phyloP scores from a whole-genome alignment of 345 rosid genomes.

The Hibiscus syriacus region DNA sequence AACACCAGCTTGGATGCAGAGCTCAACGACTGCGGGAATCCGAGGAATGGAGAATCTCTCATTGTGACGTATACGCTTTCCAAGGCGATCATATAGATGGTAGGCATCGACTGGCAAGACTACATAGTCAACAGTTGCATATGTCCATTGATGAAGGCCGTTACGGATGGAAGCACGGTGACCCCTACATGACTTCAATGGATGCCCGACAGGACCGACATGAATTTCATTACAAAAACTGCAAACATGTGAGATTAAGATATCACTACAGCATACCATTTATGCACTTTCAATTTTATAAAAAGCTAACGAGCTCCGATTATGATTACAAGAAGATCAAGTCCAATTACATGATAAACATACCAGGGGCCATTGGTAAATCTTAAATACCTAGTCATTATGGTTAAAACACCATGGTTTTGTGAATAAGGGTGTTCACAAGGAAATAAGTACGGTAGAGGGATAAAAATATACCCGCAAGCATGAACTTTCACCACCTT shows the following conservation, averaged over 20 bases:
- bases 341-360: neutral
- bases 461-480: slow-evolving; percentile 63
- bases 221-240: slow-evolving; percentile 90
- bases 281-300: neutral
- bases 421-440: neutral
- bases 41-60: slow-evolving; percentile 74
- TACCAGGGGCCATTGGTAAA: neutral
- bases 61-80: slow-evolving; percentile 67
- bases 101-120: slow-evolving; percentile 63
- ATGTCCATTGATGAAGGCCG: slow-evolving; percentile 80
- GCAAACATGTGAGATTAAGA: slow-evolving; percentile 12
- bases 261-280: neutral
- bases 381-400: too few relatives aligned
- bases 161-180: slow-evolving; percentile 50
- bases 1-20: slow-evolving; percentile 91
- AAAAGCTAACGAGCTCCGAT: neutral
- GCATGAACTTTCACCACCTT: slow-evolving; percentile 84
- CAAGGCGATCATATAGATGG: slow-evolving; percentile 75
- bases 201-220: slow-evolving; percentile 84
- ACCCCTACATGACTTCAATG: slow-evolving; percentile 92
- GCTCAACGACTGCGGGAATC: slow-evolving; percentile 78
- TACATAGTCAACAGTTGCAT: slow-evolving; percentile 60
- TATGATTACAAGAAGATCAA: neutral
- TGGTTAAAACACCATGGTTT: neutral
- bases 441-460: slow-evolving; percentile 8